These are phyloP conservation scores for Phytophthora foliorum DNA, from an alignment of 352 stramenopile genomes.

Conservation along the genomic window DNA sequence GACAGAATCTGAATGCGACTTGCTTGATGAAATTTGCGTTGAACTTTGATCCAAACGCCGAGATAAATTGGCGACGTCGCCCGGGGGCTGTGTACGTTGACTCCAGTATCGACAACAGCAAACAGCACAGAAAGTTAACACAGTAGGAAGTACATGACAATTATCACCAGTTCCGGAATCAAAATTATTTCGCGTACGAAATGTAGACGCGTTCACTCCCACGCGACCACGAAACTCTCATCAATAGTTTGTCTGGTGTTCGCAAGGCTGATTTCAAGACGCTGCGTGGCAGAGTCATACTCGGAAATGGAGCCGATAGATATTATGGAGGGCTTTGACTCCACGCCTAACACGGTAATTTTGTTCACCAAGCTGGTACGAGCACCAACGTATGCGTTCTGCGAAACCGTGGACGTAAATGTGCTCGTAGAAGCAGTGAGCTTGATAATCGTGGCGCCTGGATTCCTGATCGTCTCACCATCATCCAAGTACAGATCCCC, in stretches of 20 bases:
- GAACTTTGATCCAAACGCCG: conserved; percentile 74
- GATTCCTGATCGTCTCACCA: conserved; percentile 50
- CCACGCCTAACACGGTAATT: conserved; percentile 40
- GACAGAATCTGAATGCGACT: conserved; percentile 71
- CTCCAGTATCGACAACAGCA: neutral
- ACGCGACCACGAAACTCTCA: conserved; percentile 37
- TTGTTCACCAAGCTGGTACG: conserved; percentile 35
- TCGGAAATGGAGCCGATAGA: conserved; percentile 34
- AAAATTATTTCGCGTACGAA: conserved; percentile 1
- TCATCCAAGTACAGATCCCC: conserved; percentile 71
- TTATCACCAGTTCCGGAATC: neutral
- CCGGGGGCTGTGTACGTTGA: conserved; percentile 19
- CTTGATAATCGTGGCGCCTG: conserved; percentile 45
- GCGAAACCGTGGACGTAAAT: conserved; percentile 28
- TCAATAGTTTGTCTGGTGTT: conserved; percentile 35
- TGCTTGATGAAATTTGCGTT: conserved; percentile 83
- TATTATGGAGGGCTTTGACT: conserved; percentile 24
- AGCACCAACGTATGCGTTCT: conserved; percentile 31
- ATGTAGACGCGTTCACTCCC: conserved; percentile 5
- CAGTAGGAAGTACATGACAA: neutral
- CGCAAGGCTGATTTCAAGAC: conserved; percentile 40
- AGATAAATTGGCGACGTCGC: conserved; percentile 56
- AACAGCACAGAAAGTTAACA: neutral
- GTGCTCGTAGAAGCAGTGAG: conserved; percentile 35
- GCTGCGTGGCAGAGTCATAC: conserved; percentile 40